phyloP scores from a whole-genome alignment of 176 grass and related monocot species.

The Melocanna baccifera region DNA sequence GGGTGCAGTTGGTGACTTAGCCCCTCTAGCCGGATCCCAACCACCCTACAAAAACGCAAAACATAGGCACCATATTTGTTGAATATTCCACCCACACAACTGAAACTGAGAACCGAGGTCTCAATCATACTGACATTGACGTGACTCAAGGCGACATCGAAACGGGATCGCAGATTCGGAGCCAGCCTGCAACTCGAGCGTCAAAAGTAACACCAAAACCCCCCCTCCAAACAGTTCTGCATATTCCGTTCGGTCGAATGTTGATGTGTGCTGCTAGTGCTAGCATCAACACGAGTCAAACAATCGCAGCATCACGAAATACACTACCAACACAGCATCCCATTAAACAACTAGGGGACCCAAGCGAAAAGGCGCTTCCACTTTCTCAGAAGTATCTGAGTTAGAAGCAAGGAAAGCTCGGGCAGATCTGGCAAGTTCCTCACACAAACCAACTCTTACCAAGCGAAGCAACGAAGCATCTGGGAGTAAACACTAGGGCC shows the following conservation, averaged over 20 bases:
- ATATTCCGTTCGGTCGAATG: conserved; percentile 1
- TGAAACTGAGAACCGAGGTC: neutral
- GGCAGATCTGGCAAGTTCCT: conserved; percentile 45
- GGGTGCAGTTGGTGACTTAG: no score
- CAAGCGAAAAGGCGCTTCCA: conserved; percentile 26
- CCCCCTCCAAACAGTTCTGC: neutral
- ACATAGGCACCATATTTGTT: neutral
- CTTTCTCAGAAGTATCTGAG: conserved; percentile 24
- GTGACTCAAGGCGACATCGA: neutral
- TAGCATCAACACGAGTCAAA: conserved; percentile 30
- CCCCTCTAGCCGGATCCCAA: no score
- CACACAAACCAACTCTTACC: neutral
- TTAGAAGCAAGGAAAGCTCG: conserved; percentile 25
- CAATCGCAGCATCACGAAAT: conserved; percentile 1
- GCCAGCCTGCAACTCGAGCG: neutral
- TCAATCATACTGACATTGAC: neutral
- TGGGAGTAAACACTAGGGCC: neutral
- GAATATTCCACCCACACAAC: conserved; percentile 23
- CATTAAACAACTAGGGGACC: conserved; percentile 31
- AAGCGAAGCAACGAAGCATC: neutral
- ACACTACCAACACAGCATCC: neutral
- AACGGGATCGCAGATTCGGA: neutral
- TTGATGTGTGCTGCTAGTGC: neutral
- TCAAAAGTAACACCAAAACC: neutral
- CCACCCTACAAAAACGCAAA: neutral